A percentile compares a stretch with the other conserved stretches of the same genome.
These are phyloP conservation scores for Debaryomyces coudertii DNA, from an alignment of 1,139 yeast genomes.

Conservation along the genomic window DNA sequence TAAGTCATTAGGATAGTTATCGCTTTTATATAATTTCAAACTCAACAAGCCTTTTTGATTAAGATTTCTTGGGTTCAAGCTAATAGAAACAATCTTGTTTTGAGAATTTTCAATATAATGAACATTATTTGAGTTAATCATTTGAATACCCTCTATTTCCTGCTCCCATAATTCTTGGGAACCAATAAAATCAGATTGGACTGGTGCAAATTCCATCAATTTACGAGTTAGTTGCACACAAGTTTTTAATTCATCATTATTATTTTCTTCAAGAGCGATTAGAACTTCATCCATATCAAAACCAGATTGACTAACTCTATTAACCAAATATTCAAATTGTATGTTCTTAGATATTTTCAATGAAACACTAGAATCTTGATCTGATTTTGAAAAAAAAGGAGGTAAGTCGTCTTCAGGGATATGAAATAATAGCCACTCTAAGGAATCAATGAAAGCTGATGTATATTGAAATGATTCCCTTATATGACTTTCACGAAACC, in stretches of 20 bases:
- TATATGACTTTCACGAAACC: conserved; percentile 72
- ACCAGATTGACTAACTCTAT: conserved; percentile 67
- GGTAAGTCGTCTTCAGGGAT: conserved; percentile 96
- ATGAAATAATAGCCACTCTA: conserved; percentile 86
- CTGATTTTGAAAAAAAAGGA: conserved; percentile 46
- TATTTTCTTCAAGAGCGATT: conserved; percentile 43
- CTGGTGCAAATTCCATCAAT: conserved; percentile 28
- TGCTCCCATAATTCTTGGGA: conserved; percentile 63
- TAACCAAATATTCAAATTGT: conserved; percentile 45
- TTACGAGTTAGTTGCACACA: conserved; percentile 53
- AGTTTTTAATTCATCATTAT: conserved; percentile 53
- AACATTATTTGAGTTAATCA: conserved; percentile 47
- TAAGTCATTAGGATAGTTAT: conserved; percentile 57
- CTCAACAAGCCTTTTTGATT: conserved; percentile 36
- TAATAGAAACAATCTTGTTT: conserved; percentile 32
- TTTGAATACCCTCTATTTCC: conserved; percentile 70
- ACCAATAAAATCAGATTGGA: conserved; percentile 18
- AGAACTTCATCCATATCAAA: conserved; percentile 67
- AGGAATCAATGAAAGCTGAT: conserved; percentile 51
- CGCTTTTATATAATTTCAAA: conserved; percentile 55
- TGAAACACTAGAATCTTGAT: conserved; percentile 49
- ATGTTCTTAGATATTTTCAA: conserved; percentile 51
- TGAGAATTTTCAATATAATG: conserved; percentile 24
- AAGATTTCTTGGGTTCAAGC: conserved; percentile 36
- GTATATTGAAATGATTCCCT: conserved; percentile 72